Conservation (phyloP, 495 filamentous ascomycete species). For the Podospora pseudocomata region DNA sequence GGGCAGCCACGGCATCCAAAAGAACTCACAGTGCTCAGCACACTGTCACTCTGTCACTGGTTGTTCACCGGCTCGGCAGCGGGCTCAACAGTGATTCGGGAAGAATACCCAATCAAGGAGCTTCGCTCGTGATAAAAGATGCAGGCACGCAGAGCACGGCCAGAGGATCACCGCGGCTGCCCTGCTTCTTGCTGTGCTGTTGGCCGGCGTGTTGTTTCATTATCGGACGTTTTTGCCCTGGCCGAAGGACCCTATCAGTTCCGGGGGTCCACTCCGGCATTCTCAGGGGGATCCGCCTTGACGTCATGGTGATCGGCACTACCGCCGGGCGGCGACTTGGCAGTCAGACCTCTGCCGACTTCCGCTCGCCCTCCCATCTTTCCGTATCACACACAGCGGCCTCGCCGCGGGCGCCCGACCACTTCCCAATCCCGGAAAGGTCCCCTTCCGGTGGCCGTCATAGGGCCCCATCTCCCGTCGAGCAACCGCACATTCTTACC, state of each 20-base stretch:
- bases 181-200: neutral
- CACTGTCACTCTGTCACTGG: constrained; percentile 5
- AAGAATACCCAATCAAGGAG: neutral
- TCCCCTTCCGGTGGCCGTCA: neutral
- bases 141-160: neutral
- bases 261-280: constrained; percentile 13
- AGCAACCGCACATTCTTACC: neutral
- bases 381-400: neutral
- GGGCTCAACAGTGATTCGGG: neutral
- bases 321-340: constrained; percentile 20
- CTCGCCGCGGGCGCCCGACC: neutral
- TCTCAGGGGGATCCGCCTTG: constrained; percentile 14
- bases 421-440: neutral
- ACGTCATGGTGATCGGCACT: constrained; percentile 26
- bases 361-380: neutral
- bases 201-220: neutral
- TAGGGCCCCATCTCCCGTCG: neutral
- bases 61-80: neutral
- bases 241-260: neutral
- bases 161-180: neutral
- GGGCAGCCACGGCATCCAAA: neutral
- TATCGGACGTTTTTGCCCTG: neutral
- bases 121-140: neutral
- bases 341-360: constrained; percentile 13
- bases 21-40: constrained; percentile 9